phyloP scores from a whole-genome alignment of 2,329 filamentous ascomycete genomes.

The Paecilomyces fulvus region DNA sequence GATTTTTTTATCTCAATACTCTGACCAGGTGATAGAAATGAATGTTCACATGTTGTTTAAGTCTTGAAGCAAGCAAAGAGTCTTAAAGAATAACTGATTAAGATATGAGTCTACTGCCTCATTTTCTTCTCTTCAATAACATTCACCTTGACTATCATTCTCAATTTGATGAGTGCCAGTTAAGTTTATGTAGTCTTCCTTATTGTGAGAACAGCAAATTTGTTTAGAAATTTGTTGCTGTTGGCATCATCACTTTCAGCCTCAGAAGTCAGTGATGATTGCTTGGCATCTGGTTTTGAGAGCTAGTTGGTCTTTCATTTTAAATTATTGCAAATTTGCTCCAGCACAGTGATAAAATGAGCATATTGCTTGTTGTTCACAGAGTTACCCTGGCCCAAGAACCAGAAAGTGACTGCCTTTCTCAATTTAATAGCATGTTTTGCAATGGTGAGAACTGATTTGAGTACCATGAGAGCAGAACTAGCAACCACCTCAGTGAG shows the following conservation, averaged over 20 bases:
- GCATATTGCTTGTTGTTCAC: constrained; percentile 15
- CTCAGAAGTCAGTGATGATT: constrained; percentile 4
- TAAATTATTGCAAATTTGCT: constrained; percentile 17
- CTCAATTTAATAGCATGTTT: constrained; percentile 19
- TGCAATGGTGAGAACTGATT: constrained; percentile 13
- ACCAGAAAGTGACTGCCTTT: constrained; percentile 19
- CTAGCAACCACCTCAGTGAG: constrained; percentile 15
- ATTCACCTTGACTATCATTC: constrained; percentile 14
- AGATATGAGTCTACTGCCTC: constrained; percentile 8
- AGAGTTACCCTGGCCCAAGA: constrained; percentile 15
- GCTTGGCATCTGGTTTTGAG: constrained; percentile 10
- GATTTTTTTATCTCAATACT: constrained; percentile 20
- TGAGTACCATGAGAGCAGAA: constrained; percentile 13
- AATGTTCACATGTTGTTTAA: constrained; percentile 19
- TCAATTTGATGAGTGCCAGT: constrained; percentile 4
- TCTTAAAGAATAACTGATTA: constrained; percentile 14
- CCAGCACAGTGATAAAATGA: constrained; percentile 17
- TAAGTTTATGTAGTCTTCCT: constrained; percentile 13
- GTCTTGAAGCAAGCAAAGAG: constrained; percentile 23
- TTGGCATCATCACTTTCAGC: constrained; percentile 7
- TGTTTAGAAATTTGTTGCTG: constrained; percentile 12
- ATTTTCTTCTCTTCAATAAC: constrained; percentile 10
- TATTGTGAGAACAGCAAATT: constrained; percentile 19
- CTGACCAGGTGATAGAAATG: constrained; percentile 20
- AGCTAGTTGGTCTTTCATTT: constrained; percentile 12